Conservation (phyloP, 1,284 basidiomycete genomes). For the Athelia sp. region DNA sequence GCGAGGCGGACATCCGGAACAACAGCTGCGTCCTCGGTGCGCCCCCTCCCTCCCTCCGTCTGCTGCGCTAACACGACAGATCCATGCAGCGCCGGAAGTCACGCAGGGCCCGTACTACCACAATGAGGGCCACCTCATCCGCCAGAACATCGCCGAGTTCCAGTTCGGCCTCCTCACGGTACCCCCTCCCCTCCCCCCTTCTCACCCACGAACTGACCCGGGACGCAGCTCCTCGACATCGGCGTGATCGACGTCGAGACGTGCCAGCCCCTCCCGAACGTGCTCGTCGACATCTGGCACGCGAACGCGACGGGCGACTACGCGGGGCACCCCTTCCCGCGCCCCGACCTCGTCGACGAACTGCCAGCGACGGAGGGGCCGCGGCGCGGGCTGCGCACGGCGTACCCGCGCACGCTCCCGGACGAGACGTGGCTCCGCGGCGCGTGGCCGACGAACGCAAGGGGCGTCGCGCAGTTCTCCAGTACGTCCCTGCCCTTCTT, state of each 20-base stretch:
- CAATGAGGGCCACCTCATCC: conserved; percentile 36
- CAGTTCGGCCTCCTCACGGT: conserved; percentile 42
- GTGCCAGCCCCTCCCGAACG: conserved; percentile 62
- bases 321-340: conserved; percentile 41
- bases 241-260: conserved; percentile 73
- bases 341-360: conserved; percentile 33
- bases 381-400: conserved; percentile 33
- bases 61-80: not conserved
- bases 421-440: conserved; percentile 57
- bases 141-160: conserved; percentile 45
- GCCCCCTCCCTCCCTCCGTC: conserved; percentile 5
- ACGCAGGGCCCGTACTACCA: conserved; percentile 51
- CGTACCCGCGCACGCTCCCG: conserved; percentile 34
- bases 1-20: conserved; percentile 40
- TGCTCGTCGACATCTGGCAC: conserved; percentile 71
- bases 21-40: conserved; percentile 39
- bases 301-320: conserved; percentile 51
- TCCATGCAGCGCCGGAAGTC: conserved; percentile 35
- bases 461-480: conserved; percentile 63
- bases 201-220: not conserved
- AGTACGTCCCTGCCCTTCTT: conserved; percentile 23
- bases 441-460: conserved; percentile 61
- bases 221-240: conserved; percentile 48
- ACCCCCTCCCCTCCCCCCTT: conserved; percentile 7
- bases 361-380: conserved; percentile 39